Percentiles rank a stretch among this genome's conserved stretches.
phyloP scores from a whole-genome alignment of 805 yeast genomes.

The Metschnikowia borealis region DNA sequence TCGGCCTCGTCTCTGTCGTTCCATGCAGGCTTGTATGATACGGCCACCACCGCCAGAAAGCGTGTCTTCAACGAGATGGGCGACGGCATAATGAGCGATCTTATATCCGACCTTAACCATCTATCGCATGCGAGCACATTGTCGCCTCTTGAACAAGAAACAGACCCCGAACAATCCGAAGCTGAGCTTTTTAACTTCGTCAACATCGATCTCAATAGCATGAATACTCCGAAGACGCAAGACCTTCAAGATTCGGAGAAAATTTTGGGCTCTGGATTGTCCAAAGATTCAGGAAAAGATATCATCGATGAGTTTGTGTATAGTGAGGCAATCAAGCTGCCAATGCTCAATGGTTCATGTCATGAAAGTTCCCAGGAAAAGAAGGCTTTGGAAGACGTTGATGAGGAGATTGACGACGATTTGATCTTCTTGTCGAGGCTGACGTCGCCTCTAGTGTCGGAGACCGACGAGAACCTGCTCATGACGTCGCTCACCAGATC shows the following conservation, averaged over 20 bases:
- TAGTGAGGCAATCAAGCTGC: neutral
- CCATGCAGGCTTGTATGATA: constrained; percentile 11
- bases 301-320: neutral
- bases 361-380: neutral
- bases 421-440: constrained; percentile 33
- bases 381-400: constrained; percentile 12
- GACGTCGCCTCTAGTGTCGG: constrained; percentile 34
- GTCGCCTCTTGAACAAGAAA: constrained; percentile 4
- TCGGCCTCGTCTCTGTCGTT: constrained; percentile 6
- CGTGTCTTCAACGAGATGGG: constrained; percentile 17
- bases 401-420: constrained; percentile 19
- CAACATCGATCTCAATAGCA: constrained; percentile 21
- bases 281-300: neutral
- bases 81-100: constrained; percentile 23
- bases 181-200: constrained; percentile 23
- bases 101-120: constrained; percentile 27
- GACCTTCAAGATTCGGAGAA: neutral
- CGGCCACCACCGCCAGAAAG: constrained; percentile 20
- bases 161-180: constrained; percentile 4
- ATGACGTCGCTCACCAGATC: constrained; percentile 40
- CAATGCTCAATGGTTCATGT: neutral
- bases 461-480: constrained; percentile 30
- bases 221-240: constrained; percentile 7
- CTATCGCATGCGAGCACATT: constrained; percentile 21
- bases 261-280: neutral